Evolutionary conservation across 2,329 filamentous ascomycete species (phyloP).

Genomic region (Aspergillus sp.): DNA sequence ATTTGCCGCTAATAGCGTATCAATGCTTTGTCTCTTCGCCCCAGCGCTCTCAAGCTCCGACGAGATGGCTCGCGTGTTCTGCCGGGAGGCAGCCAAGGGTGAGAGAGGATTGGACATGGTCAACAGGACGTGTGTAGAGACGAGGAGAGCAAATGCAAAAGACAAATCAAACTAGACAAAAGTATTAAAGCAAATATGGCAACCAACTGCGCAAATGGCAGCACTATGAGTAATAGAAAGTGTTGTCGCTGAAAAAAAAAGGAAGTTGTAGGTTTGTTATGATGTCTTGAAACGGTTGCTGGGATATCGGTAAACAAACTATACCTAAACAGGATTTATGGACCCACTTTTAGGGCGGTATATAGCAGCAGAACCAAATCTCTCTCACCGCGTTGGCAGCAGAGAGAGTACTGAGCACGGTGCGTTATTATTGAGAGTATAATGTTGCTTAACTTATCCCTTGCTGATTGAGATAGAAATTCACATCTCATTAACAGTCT

Average conservation of each 20-base stretch:
- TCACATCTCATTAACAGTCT: background rate
- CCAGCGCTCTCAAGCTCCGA: slow-evolving; percentile 20
- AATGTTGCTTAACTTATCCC: no score
- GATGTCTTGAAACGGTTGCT: slow-evolving; percentile 26
- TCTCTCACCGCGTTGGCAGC: slow-evolving; percentile 14
- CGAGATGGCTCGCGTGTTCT: slow-evolving; percentile 41
- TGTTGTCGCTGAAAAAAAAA: slow-evolving; percentile 1
- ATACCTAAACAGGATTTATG: slow-evolving; percentile 23
- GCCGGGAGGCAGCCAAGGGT: slow-evolving; percentile 42
- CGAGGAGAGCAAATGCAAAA: background rate
- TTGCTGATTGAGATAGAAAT: background rate
- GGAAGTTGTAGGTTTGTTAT: slow-evolving; percentile 19
- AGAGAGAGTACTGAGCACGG: background rate
- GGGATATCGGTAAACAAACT: slow-evolving; percentile 33
- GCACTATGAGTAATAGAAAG: background rate
- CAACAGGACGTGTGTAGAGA: slow-evolving; percentile 6
- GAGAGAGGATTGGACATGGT: slow-evolving; percentile 43
- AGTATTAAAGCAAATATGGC: background rate
- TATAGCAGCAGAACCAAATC: slow-evolving; percentile 6
- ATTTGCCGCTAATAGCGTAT: slow-evolving; percentile 17
- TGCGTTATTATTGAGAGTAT: background rate
- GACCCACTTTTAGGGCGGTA: slow-evolving; percentile 8
- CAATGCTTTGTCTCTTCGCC: slow-evolving; percentile 15
- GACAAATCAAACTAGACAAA: background rate
- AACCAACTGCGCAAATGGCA: background rate